These are phyloP conservation scores for Dactylellina sp. DNA, from an alignment of 2,329 filamentous ascomycete genomes.

Conservation along the genomic window DNA sequence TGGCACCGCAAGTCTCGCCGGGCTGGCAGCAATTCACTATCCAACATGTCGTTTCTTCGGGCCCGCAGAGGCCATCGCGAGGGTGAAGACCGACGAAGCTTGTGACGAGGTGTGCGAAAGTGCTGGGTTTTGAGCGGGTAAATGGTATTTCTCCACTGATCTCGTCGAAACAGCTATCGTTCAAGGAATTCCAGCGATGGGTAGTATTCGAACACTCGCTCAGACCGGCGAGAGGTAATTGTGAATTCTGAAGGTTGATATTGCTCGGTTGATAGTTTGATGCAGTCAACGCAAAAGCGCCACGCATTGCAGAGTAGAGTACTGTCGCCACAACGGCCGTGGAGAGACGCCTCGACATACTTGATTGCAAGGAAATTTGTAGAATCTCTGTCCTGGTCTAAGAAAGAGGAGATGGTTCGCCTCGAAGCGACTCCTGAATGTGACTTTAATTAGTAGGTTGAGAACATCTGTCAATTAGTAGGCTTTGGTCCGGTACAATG, in stretches of 20 bases:
- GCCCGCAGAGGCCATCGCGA: constrained; percentile 29
- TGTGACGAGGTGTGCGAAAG: constrained; percentile 7
- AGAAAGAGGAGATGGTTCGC: neutral
- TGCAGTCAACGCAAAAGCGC: neutral
- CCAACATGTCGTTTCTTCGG: constrained; percentile 45
- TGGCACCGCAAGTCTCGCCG: constrained; percentile 40
- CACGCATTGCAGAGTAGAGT: neutral
- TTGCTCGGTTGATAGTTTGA: neutral
- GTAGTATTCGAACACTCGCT: constrained; percentile 46
- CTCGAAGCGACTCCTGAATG: neutral
- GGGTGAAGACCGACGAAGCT: constrained; percentile 26
- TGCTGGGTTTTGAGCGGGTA: constrained; percentile 3
- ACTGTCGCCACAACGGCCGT: neutral
- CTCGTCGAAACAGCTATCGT: constrained; percentile 48
- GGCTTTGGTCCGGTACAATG: neutral
- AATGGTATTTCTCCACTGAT: constrained; percentile 9
- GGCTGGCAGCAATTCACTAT: constrained; percentile 41
- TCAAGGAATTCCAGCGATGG: constrained; percentile 40
- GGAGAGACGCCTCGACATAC: neutral
- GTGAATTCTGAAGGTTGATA: neutral
- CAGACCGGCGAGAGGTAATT: neutral
- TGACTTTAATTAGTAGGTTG: neutral
- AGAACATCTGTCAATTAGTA: neutral
- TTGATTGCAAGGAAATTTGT: neutral
- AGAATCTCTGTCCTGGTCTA: neutral